phyloP scores from a whole-genome alignment of 345 rosid genomes.

The Populus euphratica region DNA sequence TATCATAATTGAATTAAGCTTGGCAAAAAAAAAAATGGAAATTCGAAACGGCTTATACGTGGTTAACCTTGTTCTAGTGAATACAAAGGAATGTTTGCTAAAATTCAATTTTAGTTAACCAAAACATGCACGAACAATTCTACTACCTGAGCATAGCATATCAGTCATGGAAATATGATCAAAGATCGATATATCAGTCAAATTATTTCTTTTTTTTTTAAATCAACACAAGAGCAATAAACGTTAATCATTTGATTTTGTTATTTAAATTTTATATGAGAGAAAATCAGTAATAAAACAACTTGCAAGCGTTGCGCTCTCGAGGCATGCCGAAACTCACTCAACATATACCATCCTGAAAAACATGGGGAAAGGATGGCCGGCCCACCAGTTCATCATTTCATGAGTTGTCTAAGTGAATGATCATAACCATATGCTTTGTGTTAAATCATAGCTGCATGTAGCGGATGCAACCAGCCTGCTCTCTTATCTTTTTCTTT shows the following conservation, averaged over 20 bases:
- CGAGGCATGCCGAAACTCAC: background rate
- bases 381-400: background rate
- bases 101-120: no score
- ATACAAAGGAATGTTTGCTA: background rate
- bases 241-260: background rate
- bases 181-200: background rate
- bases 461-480: background rate
- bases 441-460: background rate
- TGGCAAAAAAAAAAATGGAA: background rate
- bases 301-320: background rate
- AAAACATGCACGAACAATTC: background rate
- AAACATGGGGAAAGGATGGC: background rate
- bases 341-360: background rate
- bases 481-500: background rate
- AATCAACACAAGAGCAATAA: no score
- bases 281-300: no score
- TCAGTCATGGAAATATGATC: background rate
- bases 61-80: background rate
- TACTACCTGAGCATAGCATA: background rate
- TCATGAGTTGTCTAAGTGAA: background rate
- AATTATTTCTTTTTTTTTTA: background rate
- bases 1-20: background rate
- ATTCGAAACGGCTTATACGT: background rate
- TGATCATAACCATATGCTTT: background rate
- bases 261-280: background rate